phyloP scores from a whole-genome alignment of 225 moss, liverwort and hornwort genomes.

The Takakia lepidozioides region DNA sequence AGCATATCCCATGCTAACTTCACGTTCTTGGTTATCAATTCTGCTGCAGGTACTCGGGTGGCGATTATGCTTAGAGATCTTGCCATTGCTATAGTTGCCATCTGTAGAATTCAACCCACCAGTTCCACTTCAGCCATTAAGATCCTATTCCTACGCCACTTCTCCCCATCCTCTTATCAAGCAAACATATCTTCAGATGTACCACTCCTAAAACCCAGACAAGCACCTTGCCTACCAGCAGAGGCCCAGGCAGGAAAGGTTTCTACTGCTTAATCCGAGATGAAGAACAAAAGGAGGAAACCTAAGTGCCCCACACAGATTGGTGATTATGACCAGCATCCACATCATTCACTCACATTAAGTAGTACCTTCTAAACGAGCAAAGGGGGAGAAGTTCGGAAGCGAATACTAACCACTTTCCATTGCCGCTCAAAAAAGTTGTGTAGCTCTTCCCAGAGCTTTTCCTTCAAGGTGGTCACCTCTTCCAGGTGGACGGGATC shows the following conservation, averaged over 20 bases:
- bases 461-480: conserved; percentile 35
- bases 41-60: conserved; percentile 22
- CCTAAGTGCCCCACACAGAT: no score
- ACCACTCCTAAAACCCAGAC: background rate
- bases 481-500: conserved; percentile 45
- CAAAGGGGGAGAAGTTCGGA: no score
- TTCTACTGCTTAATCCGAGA: no score
- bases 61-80: conserved; percentile 42
- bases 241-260: no score
- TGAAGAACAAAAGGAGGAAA: no score
- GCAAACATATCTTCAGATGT: background rate
- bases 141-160: no score
- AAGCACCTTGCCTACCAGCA: background rate
- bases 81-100: conserved; percentile 52
- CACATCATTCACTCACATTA: no score
- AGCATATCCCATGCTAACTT: conserved; percentile 40
- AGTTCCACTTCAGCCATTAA: no score
- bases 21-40: conserved; percentile 32
- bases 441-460: conserved; percentile 52
- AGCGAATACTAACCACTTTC: conserved; percentile 63
- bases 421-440: conserved; percentile 59
- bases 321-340: no score
- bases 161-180: background rate
- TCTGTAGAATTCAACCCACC: conserved; percentile 26
- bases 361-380: no score